Evolutionary conservation across 176 grass and related monocot species (phyloP).

Genomic region (Ensete glaucum): DNA sequence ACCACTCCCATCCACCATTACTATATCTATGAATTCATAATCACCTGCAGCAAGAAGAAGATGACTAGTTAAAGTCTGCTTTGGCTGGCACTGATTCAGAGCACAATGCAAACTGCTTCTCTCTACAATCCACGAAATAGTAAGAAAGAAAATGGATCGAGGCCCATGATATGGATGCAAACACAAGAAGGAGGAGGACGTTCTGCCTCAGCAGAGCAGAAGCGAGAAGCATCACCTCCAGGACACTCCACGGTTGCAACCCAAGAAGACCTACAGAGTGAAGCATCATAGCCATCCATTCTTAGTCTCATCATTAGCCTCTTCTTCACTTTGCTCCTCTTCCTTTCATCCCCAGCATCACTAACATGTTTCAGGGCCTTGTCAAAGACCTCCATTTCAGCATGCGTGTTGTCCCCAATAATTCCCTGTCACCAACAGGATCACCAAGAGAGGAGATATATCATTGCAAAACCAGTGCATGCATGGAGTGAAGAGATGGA

Average conservation of each 20-base stretch:
- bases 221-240: slow-evolving; percentile 35
- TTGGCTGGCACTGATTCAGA: background rate
- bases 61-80: background rate
- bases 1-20: slow-evolving; percentile 8
- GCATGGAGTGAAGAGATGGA: background rate
- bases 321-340: slow-evolving; percentile 38
- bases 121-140: too few relatives aligned
- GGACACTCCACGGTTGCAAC: slow-evolving; percentile 40
- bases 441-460: background rate
- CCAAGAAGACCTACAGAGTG: slow-evolving; percentile 61
- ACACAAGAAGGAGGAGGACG: too few relatives aligned
- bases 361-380: slow-evolving; percentile 36
- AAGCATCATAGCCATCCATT: slow-evolving; percentile 59
- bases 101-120: too few relatives aligned
- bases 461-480: background rate
- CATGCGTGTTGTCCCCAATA: background rate
- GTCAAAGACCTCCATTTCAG: slow-evolving; percentile 21
- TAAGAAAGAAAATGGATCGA: too few relatives aligned
- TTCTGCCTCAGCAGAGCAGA: background rate
- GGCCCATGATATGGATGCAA: too few relatives aligned
- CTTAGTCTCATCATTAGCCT: slow-evolving; percentile 53
- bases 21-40: slow-evolving; percentile 60
- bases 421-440: background rate
- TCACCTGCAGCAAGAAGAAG: slow-evolving; percentile 31
- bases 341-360: slow-evolving; percentile 38